These are phyloP conservation scores for Termitomyces sp. DNA, from an alignment of 768 basidiomycete genomes.

Conservation along the genomic window DNA sequence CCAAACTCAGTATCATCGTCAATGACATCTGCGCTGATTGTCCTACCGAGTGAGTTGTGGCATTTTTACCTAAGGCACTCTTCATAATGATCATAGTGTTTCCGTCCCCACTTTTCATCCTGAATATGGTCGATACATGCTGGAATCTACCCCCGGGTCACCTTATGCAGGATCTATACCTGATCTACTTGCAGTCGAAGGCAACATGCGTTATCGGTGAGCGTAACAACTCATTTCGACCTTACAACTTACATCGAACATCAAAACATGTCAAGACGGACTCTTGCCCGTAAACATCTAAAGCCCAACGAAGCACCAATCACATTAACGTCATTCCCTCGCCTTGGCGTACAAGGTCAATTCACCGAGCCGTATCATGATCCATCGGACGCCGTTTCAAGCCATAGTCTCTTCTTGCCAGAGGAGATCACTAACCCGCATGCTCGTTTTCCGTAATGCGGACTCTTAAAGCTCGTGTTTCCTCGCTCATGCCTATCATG, in stretches of 20 bases:
- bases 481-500: constrained; percentile 14
- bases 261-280: constrained; percentile 50
- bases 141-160: constrained; percentile 94
- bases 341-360: constrained; percentile 81
- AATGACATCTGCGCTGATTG: constrained; percentile 60
- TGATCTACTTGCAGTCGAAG: constrained; percentile 87
- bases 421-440: constrained; percentile 97
- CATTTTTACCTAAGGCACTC: neutral
- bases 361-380: constrained; percentile 91
- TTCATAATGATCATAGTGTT: constrained; percentile 37
- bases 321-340: constrained; percentile 94
- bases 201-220: constrained; percentile 92
- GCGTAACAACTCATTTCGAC: constrained; percentile 15
- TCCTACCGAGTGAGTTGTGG: constrained; percentile 51
- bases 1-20: constrained; percentile 68
- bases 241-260: neutral
- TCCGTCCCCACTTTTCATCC: constrained; percentile 92
- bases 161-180: constrained; percentile 88
- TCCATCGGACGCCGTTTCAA: constrained; percentile 75
- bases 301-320: constrained; percentile 85
- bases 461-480: constrained; percentile 8
- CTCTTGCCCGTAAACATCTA: constrained; percentile 79
- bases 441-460: constrained; percentile 86
- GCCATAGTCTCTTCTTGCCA: constrained; percentile 91
- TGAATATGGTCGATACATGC: constrained; percentile 98